These are phyloP conservation scores for Backusella tuberculispora DNA, from an alignment of 192 early-diverging fungal species.

Conservation along the genomic window DNA sequence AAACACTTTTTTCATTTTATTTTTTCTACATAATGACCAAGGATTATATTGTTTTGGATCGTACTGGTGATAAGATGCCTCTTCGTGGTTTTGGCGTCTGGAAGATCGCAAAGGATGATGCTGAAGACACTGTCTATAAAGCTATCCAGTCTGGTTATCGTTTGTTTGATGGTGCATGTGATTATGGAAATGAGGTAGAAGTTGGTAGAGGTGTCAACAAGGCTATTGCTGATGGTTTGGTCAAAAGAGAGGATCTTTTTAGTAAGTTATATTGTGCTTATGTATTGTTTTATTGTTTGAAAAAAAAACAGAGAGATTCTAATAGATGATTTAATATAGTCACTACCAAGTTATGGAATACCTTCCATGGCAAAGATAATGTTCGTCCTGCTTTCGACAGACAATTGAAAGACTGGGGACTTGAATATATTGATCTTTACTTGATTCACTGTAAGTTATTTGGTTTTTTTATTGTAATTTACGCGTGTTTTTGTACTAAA, in stretches of 20 bases:
- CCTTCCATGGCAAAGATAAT: constrained; percentile 58
- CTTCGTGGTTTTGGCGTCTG: constrained; percentile 57
- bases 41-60: constrained; percentile 38
- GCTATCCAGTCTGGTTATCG: constrained; percentile 45
- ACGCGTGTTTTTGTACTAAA: background rate
- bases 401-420: constrained; percentile 53
- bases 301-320: background rate
- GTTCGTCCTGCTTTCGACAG: constrained; percentile 57
- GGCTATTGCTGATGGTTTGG: constrained; percentile 53
- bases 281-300: too few relatives aligned
- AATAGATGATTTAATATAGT: constrained; percentile 21
- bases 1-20: background rate
- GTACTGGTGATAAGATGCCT: constrained; percentile 56
- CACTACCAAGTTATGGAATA: constrained; percentile 64
- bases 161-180: constrained; percentile 57
- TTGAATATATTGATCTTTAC: constrained; percentile 70
- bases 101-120: constrained; percentile 50
- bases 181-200: constrained; percentile 69
- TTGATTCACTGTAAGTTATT: constrained; percentile 63
- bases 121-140: constrained; percentile 48
- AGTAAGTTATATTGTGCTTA: constrained; percentile 11
- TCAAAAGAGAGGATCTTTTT: constrained; percentile 58
- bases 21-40: constrained; percentile 1
- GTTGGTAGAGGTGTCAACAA: constrained; percentile 61
- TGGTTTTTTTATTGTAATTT: background rate